Conservation (phyloP, 352 stramenopile genomes). For the Globisporangium alternatum region DNA sequence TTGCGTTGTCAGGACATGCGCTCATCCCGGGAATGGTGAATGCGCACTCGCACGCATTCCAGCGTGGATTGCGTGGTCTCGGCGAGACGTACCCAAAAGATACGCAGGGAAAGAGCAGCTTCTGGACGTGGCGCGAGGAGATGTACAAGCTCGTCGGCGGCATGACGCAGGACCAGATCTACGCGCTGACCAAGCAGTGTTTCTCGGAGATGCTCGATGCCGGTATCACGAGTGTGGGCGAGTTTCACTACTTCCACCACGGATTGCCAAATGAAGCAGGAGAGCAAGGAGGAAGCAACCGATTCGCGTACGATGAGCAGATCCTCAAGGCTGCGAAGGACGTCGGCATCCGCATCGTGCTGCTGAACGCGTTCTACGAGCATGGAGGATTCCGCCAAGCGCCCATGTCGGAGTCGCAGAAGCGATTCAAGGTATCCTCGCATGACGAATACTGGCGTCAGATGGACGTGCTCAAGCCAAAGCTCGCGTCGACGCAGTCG, state of each 20-base stretch:
- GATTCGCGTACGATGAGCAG: conserved; percentile 69
- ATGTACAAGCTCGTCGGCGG: conserved; percentile 78
- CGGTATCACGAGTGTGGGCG: conserved; percentile 72
- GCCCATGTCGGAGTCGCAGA: conserved; percentile 58
- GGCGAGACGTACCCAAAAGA: conserved; percentile 69
- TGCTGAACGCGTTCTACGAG: conserved; percentile 78
- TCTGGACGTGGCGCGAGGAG: conserved; percentile 82
- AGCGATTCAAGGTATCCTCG: conserved; percentile 70
- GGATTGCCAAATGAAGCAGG: conserved; percentile 28
- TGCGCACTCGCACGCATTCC: conserved; percentile 79
- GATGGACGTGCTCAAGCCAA: conserved; percentile 50
- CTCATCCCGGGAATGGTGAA: conserved; percentile 76
- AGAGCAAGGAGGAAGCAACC: conserved; percentile 23
- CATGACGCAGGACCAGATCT: conserved; percentile 66
- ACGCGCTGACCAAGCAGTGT: conserved; percentile 66
- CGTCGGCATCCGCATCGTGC: conserved; percentile 66
- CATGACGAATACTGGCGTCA: conserved; percentile 65
- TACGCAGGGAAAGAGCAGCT: conserved; percentile 41
- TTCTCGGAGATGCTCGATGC: conserved; percentile 78
- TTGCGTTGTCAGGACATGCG: conserved; percentile 43
- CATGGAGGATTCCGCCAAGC: conserved; percentile 61
- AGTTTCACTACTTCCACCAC: conserved; percentile 85
- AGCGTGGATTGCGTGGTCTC: conserved; percentile 65
- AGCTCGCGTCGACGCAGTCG: conserved; percentile 43
- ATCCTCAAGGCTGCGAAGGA: conserved; percentile 59